Base-by-base conservation (phyloP, 352 stramenopile species). In the Sclerospora graminicola region DNA sequence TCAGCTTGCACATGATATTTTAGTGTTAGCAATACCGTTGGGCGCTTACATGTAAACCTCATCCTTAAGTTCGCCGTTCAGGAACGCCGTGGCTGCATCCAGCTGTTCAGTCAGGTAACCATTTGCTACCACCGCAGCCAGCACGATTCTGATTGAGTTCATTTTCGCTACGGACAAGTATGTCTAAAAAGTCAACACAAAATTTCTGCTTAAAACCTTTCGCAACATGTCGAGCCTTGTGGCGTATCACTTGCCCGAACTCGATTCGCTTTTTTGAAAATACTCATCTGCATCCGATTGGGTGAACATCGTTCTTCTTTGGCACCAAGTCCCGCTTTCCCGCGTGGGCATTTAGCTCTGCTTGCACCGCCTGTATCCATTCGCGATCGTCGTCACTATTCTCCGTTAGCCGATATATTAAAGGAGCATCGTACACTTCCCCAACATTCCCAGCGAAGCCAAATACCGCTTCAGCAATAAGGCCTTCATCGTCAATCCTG, bases 101-200 rank as follows among this genome's bases (percentile, higher is more conserved):
- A 48, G n/a, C 28, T 44, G 32, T 35, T 48, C 27, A 13, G 20
- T 46, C 4, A 41, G 1, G 11, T 45, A 46, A 13, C 30, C 14
- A 5, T 38, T 23, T 9, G 9, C 34, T 3, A 2, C 14, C 10
- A 11, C 19, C 10, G 33, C 26, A 8, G 23, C 23, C 0, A 54
- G 32, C 5, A 54, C 37, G 13, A 44, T 20, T 15, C 31, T 4
- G 10, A 54, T 54, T 0, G 39, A 48, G n/a, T 54, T 47, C 37
- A 42, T 52, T 21, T 43, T 53, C 1, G 45, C 45, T 9, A 51
- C 35, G 1, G 29, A 18, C 14, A 32, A 48, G 20, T 48, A 48
- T 0, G 30, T 48, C 41, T 6, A 48, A 51, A 16, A 45, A 44
- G 20, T 53, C 45, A 1, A 42, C 33, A 18, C 28, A 14, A 16